Evolutionary conservation across 352 stramenopile species (phyloP).

Genomic region (Salisapilia sapeloensis): DNA sequence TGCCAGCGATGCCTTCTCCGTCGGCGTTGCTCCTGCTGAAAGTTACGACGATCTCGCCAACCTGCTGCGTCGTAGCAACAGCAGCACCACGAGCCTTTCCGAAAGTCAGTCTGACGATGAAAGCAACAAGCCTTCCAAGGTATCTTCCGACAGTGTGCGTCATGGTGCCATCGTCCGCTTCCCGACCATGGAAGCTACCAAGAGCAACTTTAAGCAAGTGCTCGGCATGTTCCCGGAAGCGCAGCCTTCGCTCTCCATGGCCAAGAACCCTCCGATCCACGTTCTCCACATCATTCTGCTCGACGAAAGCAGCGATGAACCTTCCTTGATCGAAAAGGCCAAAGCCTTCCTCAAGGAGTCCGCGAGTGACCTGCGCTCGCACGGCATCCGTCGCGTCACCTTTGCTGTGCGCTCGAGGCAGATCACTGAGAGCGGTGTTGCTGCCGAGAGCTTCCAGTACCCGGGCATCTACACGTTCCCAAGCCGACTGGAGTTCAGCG

Average conservation of each 20-base stretch:
- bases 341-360: slow-evolving; percentile 51
- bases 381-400: slow-evolving; percentile 81
- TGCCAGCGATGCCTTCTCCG: slow-evolving; percentile 55
- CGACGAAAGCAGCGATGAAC: slow-evolving; percentile 45
- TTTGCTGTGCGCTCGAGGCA: slow-evolving; percentile 71
- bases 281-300: slow-evolving; percentile 73
- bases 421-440: slow-evolving; percentile 13
- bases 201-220: slow-evolving; percentile 47
- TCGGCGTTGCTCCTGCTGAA: slow-evolving; percentile 53
- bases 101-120: slow-evolving; percentile 13
- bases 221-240: slow-evolving; percentile 52
- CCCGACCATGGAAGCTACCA: slow-evolving; percentile 59
- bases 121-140: slow-evolving; percentile 18
- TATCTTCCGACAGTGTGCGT: slow-evolving; percentile 47
- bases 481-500: slow-evolving; percentile 82
- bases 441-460: slow-evolving; percentile 58
- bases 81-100: slow-evolving; percentile 21
- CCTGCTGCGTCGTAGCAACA: slow-evolving; percentile 40
- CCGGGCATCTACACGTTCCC: slow-evolving; percentile 84
- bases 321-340: slow-evolving; percentile 24
- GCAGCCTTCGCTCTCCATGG: slow-evolving; percentile 48
- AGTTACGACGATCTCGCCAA: slow-evolving; percentile 71
- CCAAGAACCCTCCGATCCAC: slow-evolving; percentile 53
- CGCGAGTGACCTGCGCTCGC: slow-evolving; percentile 25
- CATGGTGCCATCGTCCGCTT: slow-evolving; percentile 82